phyloP scores from a whole-genome alignment of 2,329 filamentous ascomycete genomes.

The Calonectria ilicicola region DNA sequence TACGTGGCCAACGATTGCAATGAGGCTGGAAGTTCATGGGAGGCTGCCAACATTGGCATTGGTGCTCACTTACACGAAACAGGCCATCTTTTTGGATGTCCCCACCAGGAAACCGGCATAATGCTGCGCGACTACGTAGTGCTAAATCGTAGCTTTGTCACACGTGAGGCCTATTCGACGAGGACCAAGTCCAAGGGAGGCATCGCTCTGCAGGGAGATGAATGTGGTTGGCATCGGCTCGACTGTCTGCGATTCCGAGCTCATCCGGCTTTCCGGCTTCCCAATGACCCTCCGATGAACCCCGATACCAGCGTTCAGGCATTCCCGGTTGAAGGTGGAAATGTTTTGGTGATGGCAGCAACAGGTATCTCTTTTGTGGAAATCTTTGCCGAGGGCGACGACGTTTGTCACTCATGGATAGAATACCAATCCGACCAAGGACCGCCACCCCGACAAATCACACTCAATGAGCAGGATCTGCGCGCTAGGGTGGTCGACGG shows the following conservation, averaged over 20 bases:
- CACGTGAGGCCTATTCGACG: constrained; percentile 86
- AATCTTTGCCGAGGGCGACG: constrained; percentile 83
- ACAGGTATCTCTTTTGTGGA: constrained; percentile 90
- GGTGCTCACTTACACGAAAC: constrained; percentile 93
- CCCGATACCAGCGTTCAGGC: constrained; percentile 84
- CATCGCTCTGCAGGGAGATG: constrained; percentile 79
- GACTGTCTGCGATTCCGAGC: constrained; percentile 90
- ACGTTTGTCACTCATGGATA: constrained; percentile 82
- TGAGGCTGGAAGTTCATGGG: constrained; percentile 92
- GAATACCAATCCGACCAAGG: constrained; percentile 78
- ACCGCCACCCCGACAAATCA: constrained; percentile 76
- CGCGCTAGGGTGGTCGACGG: constrained; percentile 77
- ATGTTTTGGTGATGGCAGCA: constrained; percentile 80
- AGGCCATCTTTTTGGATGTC: constrained; percentile 90
- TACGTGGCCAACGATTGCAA: constrained; percentile 87
- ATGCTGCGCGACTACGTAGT: constrained; percentile 92
- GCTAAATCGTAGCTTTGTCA: constrained; percentile 85
- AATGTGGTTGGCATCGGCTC: constrained; percentile 91
- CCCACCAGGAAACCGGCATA: constrained; percentile 89
- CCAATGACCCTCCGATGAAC: constrained; percentile 74
- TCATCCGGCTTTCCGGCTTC: constrained; percentile 90
- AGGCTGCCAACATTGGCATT: constrained; percentile 93
- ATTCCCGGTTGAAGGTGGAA: constrained; percentile 84
- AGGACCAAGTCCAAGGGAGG: constrained; percentile 87
- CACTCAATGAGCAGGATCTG: constrained; percentile 80